Base-by-base conservation (phyloP, 2,329 filamentous ascomycete species). In the Fusarium citri region DNA sequence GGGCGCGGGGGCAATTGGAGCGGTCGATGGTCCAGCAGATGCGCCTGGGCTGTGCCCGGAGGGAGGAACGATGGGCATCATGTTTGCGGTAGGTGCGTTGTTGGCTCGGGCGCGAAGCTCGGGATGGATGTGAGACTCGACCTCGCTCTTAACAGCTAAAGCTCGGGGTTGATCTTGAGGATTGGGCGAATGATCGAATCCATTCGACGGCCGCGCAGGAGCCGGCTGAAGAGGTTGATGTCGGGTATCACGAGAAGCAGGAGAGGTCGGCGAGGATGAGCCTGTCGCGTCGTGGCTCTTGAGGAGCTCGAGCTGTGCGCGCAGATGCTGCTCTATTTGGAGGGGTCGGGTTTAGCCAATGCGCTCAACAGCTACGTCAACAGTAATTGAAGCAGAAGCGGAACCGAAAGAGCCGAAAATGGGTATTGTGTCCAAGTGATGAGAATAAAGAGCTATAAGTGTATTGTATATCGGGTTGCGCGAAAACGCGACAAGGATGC, bases 51-150 rank as follows among this genome's bases (percentile, higher is more conserved):
- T 78, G 40, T 79, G 76, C 34, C 74, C 76, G 50, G 77, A 66
- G 28, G 79, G 76, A 54, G 78, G 73, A 61, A 72, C 76, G 59
- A 81, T 76, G 46, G 80, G 76, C 78, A 83, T 82, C 80, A 83
- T 82, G 46, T 68, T 76, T 50, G 78, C 68, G 64, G 74, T 72
- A 18, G 76, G 76, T 30, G 73, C 69, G 68, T 76, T 75, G 55
- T 63, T 69, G 37, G 66, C 62, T 60, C 75, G 73, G 42, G 76
- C 80, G 72, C 84, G 81, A 46, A 86, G 78, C 56, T 85, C 83
- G 22, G 84, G 84, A 63, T 86, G 83, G 51, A 86, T 85, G 65
- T 83, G 82, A 64, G 82, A 75, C 71, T 86, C 83, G 68, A 77
- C 76, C 66, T 83, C 81, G 64, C 78, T 55, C 68, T 81, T 79